Percentiles rank a stretch among this genome's conserved stretches.
Evolutionary conservation across 2,329 filamentous ascomycete species (phyloP).

Genomic region (Venturia carpophila): DNA sequence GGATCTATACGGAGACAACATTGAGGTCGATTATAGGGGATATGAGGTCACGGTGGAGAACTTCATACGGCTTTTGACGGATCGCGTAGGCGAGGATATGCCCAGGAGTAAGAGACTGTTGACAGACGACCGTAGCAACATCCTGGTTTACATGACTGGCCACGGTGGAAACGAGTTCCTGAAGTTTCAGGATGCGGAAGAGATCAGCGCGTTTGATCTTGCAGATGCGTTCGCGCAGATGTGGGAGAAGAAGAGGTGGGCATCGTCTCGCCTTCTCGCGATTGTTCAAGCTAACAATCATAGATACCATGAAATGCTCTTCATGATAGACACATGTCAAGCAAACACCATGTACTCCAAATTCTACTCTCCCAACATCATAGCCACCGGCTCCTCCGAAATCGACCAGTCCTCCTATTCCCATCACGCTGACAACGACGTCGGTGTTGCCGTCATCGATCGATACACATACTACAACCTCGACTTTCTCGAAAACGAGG

Average conservation of each 20-base stretch:
- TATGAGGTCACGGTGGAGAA: slow-evolving; percentile 99
- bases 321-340: slow-evolving; percentile 99
- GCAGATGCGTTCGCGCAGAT: slow-evolving; percentile 98
- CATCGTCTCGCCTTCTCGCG: background rate
- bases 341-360: slow-evolving; percentile 99
- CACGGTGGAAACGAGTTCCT: slow-evolving; percentile 97
- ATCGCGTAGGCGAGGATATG: slow-evolving; percentile 89
- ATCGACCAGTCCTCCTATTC: slow-evolving; percentile 95
- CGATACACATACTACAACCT: slow-evolving; percentile 98
- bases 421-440: slow-evolving; percentile 95
- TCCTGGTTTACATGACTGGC: slow-evolving; percentile 98
- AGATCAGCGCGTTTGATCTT: slow-evolving; percentile 92
- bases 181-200: slow-evolving; percentile 97
- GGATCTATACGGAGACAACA: slow-evolving; percentile 96
- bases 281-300: background rate
- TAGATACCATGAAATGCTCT: slow-evolving; percentile 91
- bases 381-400: slow-evolving; percentile 92
- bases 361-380: slow-evolving; percentile 96
- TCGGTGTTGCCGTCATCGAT: slow-evolving; percentile 96
- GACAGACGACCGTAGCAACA: slow-evolving; percentile 93
- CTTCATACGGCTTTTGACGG: slow-evolving; percentile 91
- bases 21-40: slow-evolving; percentile 95
- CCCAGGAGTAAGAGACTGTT: slow-evolving; percentile 87
- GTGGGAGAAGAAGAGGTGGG: slow-evolving; percentile 97
- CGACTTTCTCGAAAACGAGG: slow-evolving; percentile 87